phyloP scores from a whole-genome alignment of 345 rosid species.

The Salix udensis region DNA sequence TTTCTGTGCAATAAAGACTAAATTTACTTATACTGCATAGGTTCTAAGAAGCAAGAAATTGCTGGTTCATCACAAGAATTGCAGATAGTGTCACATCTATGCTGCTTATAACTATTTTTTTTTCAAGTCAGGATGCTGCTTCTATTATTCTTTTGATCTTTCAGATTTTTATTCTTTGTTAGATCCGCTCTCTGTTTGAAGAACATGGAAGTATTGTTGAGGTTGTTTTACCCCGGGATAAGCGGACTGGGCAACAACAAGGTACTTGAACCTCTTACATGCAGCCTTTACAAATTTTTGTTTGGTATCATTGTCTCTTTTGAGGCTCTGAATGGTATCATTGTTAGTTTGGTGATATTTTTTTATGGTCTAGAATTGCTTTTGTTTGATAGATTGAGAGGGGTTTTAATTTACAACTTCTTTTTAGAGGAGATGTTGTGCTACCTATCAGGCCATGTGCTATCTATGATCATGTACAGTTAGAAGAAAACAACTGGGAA shows the following conservation, averaged over 20 bases:
- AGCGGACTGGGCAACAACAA: slow-evolving; percentile 59
- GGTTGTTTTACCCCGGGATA: slow-evolving; percentile 70
- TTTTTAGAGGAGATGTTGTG: no score
- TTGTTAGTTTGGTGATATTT: neutral
- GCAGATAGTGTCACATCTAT: neutral
- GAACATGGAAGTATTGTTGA: slow-evolving; percentile 65
- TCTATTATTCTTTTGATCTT: neutral
- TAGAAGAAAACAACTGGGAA: no score
- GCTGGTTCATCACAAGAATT: neutral
- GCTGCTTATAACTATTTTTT: neutral
- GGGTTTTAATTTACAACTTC: no score
- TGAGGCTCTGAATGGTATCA: neutral
- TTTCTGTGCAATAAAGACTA: neutral
- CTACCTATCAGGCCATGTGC: no score
- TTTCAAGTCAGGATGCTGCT: neutral
- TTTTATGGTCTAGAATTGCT: no score
- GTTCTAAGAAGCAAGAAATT: neutral
- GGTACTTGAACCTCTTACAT: slow-evolving; percentile 33
- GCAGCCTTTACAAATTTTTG: neutral
- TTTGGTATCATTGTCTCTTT: neutral
- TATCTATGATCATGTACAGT: no score
- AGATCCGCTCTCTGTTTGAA: slow-evolving; percentile 70
- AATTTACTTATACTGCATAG: no score
- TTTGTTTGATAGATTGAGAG: no score
- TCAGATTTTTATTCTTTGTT: slow-evolving; percentile 19